Evolutionary conservation across 495 filamentous ascomycete species (phyloP).

Genomic region (Niebla homalea): DNA sequence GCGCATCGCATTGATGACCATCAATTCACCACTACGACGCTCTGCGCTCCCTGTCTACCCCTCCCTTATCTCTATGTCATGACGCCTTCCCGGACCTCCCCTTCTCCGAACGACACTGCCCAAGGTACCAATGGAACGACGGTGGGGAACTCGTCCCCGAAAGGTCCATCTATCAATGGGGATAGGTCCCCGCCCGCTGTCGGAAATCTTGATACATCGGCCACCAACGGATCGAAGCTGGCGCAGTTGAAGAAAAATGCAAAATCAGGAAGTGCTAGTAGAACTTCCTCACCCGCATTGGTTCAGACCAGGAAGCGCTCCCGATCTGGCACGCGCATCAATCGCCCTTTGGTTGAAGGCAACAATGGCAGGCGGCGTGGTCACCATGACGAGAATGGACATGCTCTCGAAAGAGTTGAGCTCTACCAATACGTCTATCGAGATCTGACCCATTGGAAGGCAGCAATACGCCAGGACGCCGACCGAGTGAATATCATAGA

Average conservation of each 20-base stretch:
- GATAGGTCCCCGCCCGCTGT: not conserved
- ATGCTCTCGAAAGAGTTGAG: constrained; percentile 37
- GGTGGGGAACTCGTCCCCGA: not conserved
- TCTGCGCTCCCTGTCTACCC: not conserved
- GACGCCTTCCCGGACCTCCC: not conserved
- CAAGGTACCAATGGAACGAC: constrained; percentile 32
- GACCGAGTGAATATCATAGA: constrained; percentile 20
- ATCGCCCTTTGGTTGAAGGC: constrained; percentile 17
- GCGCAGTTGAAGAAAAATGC: not conserved
- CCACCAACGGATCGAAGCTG: constrained; percentile 27
- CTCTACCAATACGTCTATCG: constrained; percentile 67
- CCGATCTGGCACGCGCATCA: constrained; percentile 40
- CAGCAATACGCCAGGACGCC: constrained; percentile 32
- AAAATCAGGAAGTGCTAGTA: not conserved
- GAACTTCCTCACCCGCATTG: not conserved
- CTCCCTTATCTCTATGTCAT: not conserved
- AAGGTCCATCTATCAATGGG: not conserved
- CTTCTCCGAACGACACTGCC: not conserved
- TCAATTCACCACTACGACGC: not conserved
- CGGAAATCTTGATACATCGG: not conserved
- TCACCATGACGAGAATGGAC: constrained; percentile 5
- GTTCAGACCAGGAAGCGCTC: constrained; percentile 41
- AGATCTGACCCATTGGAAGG: constrained; percentile 57
- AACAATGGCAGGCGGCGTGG: constrained; percentile 10
- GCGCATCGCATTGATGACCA: not conserved